Evolutionary conservation across 805 yeast genomes (phyloP), one percentile per base, ranked within the genome.

Genomic region (Pichia manshurica): DNA sequence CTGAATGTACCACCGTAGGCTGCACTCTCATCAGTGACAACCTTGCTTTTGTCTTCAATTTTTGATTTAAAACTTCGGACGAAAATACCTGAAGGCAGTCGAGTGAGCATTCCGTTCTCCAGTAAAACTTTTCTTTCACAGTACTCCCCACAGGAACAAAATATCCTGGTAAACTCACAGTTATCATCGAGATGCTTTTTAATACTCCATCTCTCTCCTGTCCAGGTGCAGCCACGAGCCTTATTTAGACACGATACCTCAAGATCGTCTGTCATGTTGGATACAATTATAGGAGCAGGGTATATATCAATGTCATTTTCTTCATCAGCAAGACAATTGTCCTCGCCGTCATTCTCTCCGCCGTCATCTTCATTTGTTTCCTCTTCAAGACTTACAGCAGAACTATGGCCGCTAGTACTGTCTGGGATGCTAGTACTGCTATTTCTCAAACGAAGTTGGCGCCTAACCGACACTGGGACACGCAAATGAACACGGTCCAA

Each of bases 231-330:
- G 0, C 87, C 87, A 40, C 82, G 58, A 35, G 58, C 64, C 6
- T 53, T 43, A 54, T 78, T 76, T 43, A 80, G 67, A 57, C 89
- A 82, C 42, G 60, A 61, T 2, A 82, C 86, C 40, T 68, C 64
- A 40, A 82, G 67, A 37, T 81, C 86, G 57, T 82, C 84, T 1
- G 81, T 69, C 55, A 83, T 70, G 53, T 80, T 79, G n/a, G 74
- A 61, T 3, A 82, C 65, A 7, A 82, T 63, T 20, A 79, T 71
- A 0, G 87, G 86, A 2, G 86, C 75, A 4, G 79, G 77, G 42
- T 54, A 67, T 15, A 68, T 56, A 36, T 70, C 73, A 21, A 57
- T 58, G n/a, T 45, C 48, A 13, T 40, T 31, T 6, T 15, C 44
- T 3, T 49, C 43, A 17, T 36, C 49, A 9, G 56, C 58, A 8